phyloP scores from a whole-genome alignment of 176 grass and related monocot species.

The Puya raimondii region DNA sequence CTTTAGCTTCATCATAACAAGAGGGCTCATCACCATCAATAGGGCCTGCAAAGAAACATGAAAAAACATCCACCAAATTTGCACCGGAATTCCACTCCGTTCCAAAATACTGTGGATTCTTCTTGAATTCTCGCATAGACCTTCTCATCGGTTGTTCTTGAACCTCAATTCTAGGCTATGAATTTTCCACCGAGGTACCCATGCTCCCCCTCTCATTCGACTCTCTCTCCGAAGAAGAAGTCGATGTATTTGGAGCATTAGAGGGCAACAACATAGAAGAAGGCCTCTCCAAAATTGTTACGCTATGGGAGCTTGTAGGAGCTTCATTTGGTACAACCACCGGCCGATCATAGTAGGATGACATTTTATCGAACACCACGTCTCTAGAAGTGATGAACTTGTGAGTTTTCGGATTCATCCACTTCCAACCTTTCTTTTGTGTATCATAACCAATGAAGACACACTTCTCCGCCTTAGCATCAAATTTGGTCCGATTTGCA shows the following conservation, averaged over 20 bases:
- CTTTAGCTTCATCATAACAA: too few relatives aligned
- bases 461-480: neutral
- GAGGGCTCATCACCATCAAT: too few relatives aligned
- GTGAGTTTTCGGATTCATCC: neutral
- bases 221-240: neutral
- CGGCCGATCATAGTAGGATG: neutral
- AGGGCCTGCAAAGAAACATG: too few relatives aligned
- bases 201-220: neutral
- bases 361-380: neutral
- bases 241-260: neutral
- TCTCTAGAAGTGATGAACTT: neutral
- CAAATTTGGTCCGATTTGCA: neutral
- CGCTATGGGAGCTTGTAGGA: neutral
- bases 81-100: too few relatives aligned
- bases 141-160: neutral
- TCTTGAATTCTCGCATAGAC: neutral
- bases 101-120: too few relatives aligned
- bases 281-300: neutral
- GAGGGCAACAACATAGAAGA: neutral
- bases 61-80: too few relatives aligned
- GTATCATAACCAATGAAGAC: neutral
- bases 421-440: neutral
- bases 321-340: neutral
- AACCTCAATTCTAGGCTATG: neutral
- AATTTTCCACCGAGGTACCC: neutral